Percentiles rank a stretch among this genome's conserved stretches.
Evolutionary conservation across 148 eudicot genomes (phyloP).

Genomic region (Chenopodium formosanum): DNA sequence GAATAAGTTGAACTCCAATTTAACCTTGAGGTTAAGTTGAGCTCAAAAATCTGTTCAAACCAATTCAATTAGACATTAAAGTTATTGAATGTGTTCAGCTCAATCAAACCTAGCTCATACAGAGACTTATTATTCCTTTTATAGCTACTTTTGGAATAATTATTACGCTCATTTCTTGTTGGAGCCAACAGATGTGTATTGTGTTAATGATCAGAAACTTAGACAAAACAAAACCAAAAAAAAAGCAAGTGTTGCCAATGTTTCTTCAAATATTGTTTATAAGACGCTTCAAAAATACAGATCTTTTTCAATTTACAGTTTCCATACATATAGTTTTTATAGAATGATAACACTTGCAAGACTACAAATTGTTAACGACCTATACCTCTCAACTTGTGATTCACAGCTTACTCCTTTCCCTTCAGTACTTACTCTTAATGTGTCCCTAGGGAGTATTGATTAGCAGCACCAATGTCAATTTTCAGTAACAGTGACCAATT

Average conservation of each 20-base stretch:
- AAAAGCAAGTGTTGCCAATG: background rate
- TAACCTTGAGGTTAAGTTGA: background rate
- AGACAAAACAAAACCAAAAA: background rate
- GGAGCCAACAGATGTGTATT: background rate
- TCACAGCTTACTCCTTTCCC: background rate
- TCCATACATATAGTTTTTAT: too few relatives aligned
- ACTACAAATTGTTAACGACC: too few relatives aligned
- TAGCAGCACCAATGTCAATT: too few relatives aligned
- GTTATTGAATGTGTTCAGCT: background rate
- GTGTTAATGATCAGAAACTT: background rate
- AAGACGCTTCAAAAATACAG: background rate
- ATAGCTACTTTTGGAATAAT: too few relatives aligned
- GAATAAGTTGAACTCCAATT: background rate
- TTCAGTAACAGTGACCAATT: background rate
- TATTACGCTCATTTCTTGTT: background rate
- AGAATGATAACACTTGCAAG: too few relatives aligned
- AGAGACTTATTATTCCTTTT: background rate
- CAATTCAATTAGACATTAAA: background rate
- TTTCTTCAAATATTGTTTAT: background rate
- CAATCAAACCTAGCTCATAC: background rate
- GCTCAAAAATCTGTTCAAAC: too few relatives aligned
- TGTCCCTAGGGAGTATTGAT: too few relatives aligned
- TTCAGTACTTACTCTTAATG: background rate
- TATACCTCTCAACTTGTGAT: background rate
- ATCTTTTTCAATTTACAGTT: too few relatives aligned